phyloP scores from a whole-genome alignment of 2,329 filamentous ascomycete genomes.

The Aspergillus fructus region DNA sequence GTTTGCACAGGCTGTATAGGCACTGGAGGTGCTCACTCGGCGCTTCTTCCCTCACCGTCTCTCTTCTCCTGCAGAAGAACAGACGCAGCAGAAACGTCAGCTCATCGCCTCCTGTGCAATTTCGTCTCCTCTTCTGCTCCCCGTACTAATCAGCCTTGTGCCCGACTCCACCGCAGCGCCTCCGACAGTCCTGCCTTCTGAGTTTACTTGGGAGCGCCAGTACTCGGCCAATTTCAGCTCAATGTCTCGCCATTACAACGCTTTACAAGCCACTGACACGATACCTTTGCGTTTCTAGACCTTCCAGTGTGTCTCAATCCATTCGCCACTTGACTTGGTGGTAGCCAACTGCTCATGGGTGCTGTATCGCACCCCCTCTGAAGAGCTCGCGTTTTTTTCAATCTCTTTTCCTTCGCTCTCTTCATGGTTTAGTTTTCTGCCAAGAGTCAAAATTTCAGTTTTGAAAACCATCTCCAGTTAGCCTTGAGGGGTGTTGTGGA shows the following conservation, averaged over 20 bases:
- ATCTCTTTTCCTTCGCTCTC: neutral
- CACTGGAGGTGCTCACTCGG: neutral
- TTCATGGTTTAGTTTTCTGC: neutral
- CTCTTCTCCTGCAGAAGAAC: neutral
- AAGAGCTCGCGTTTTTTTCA: neutral
- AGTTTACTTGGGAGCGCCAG: neutral
- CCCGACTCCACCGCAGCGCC: neutral
- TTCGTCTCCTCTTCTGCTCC: neutral
- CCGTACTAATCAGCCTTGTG: neutral
- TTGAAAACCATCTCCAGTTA: neutral
- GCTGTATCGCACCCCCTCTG: neutral
- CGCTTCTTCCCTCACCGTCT: neutral
- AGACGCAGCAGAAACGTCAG: neutral
- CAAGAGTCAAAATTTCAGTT: neutral
- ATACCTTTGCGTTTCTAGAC: conserved; percentile 11
- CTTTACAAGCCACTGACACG: neutral
- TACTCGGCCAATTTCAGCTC: neutral
- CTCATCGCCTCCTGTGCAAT: neutral
- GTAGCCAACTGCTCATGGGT: neutral
- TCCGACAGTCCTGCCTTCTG: neutral
- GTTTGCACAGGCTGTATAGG: conserved; percentile 4
- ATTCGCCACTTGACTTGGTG: neutral
- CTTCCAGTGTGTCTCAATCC: conserved; percentile 7
- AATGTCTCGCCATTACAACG: neutral
- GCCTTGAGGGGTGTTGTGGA: conserved; percentile 3